Evolutionary conservation across 2,329 filamentous ascomycete genomes (phyloP).

Genomic region (Fusarium cicatricum): DNA sequence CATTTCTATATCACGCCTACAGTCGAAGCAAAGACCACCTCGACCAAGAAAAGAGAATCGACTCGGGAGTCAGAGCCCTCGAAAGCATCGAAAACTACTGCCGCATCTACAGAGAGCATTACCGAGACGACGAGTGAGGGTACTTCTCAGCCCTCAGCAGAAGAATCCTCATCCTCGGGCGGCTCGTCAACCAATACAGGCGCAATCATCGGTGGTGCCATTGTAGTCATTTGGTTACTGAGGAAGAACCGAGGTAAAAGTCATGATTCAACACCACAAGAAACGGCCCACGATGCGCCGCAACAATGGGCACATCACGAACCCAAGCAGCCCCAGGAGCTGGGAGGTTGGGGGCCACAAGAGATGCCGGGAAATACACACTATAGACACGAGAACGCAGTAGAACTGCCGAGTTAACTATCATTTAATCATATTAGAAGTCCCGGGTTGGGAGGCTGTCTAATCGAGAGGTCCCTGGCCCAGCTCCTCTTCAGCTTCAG

Average conservation of each 20-base stretch:
- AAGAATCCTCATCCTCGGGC: not conserved
- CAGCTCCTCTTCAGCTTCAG: too few species aligned
- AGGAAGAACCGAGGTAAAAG: not conserved
- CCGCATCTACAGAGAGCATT: constrained; percentile 2
- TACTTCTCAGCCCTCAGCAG: not conserved
- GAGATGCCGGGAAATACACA: not conserved
- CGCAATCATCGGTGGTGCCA: constrained; percentile 46
- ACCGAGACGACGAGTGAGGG: too few species aligned
- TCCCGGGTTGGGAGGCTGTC: too few species aligned
- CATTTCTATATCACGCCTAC: constrained; percentile 35
- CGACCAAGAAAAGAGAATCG: constrained; percentile 12
- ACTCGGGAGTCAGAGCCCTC: constrained; percentile 5
- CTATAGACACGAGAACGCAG: not conserved
- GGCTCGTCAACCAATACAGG: constrained; percentile 38
- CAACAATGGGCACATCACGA: not conserved
- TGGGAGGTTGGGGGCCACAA: not conserved
- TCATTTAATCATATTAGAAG: too few species aligned
- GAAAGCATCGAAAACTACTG: not conserved
- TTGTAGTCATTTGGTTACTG: constrained; percentile 23
- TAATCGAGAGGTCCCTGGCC: too few species aligned
- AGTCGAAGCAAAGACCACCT: not conserved
- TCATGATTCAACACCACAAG: not conserved
- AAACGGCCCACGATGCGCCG: not conserved
- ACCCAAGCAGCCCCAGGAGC: not conserved
- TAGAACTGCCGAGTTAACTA: not conserved